Evolutionary conservation across 2,329 filamentous ascomycete species (phyloP).

Genomic region (Coniochaeta sp.): DNA sequence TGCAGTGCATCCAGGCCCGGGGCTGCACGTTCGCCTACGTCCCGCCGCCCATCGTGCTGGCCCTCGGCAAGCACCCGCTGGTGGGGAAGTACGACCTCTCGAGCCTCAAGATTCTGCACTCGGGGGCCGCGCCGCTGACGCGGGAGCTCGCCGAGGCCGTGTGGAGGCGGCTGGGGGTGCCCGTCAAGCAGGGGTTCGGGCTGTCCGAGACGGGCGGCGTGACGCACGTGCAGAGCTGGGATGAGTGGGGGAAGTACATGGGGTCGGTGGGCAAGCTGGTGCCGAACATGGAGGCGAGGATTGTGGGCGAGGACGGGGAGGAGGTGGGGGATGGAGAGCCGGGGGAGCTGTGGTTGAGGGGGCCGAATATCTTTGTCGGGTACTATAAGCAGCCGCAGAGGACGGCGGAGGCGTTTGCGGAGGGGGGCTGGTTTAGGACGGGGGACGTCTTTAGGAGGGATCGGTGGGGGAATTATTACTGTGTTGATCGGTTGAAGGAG

Average conservation of each 20-base stretch:
- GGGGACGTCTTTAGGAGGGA: constrained; percentile 81
- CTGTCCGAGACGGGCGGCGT: constrained; percentile 80
- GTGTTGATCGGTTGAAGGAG: constrained; percentile 78
- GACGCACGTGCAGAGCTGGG: constrained; percentile 65
- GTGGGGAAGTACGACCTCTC: constrained; percentile 77
- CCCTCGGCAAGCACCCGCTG: constrained; percentile 69
- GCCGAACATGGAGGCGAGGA: constrained; percentile 73
- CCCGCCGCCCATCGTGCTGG: constrained; percentile 76
- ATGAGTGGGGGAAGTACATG: constrained; percentile 68
- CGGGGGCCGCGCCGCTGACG: constrained; percentile 78
- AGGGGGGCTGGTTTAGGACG: constrained; percentile 82
- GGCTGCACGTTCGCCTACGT: constrained; percentile 73
- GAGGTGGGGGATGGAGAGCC: constrained; percentile 50
- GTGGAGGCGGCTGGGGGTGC: constrained; percentile 65
- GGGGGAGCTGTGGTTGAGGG: constrained; percentile 72
- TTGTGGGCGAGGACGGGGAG: constrained; percentile 57
- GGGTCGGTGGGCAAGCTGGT: constrained; percentile 73
- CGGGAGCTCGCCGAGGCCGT: constrained; percentile 70
- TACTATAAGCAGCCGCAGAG: constrained; percentile 69
- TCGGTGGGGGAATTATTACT: constrained; percentile 72
- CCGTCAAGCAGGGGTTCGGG: constrained; percentile 89
- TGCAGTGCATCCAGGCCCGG: constrained; percentile 66
- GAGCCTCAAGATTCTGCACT: constrained; percentile 75
- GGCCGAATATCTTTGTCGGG: constrained; percentile 73
- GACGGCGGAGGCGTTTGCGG: constrained; percentile 62